Base-by-base conservation (phyloP, 73 alveolate genomes). In the Urostyla sp. region DNA sequence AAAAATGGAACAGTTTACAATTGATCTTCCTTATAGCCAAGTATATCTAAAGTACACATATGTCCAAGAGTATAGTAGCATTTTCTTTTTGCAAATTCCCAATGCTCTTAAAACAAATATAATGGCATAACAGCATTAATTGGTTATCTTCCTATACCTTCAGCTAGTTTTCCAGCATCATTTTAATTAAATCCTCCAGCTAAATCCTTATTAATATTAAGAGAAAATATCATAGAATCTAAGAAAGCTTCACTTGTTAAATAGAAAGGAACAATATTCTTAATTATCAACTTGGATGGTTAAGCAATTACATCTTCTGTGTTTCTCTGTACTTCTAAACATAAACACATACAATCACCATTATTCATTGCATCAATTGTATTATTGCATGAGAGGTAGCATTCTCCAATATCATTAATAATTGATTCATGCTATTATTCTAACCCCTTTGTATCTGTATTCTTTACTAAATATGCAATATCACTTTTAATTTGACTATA, bases 281-380 rank as follows among this genome's bases (percentile, higher is more conserved):
- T 84, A 18, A 84, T 76, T 2, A 60, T 55, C 15, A 84, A 73
- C 51, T 61, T 77, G 23, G 84, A 23, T 1, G 92, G 92, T 37
- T 84, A 87, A 24, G 92, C 87, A 28, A 84, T 75, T 15, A 80
- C 76, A 16, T 87, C 92, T 26, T 73, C 92, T 4, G 92, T 54
- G n/a, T n/a, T n/a, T 60, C 92, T 74, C 1, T 78, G 78, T 34
- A 84, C 69, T 38, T 84, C 88, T 0, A 84, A 72, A 0, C 82
- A 79, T 6, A 84, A 6, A 32, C 92, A 77, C 74, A 84, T 43
- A 44, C 92, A 84, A 30, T 84, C 92, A 0, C 63, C 59, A 0
- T 26, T 72, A 20, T 56, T 72, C 32, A 84, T 20, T 2, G 92
- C 88, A 35, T 84, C 88, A 58, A 84, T 15, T 35, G 54, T 15